Evolutionary conservation across 2,329 filamentous ascomycete genomes (phyloP).

Genomic region (Setomelanomma holmii): DNA sequence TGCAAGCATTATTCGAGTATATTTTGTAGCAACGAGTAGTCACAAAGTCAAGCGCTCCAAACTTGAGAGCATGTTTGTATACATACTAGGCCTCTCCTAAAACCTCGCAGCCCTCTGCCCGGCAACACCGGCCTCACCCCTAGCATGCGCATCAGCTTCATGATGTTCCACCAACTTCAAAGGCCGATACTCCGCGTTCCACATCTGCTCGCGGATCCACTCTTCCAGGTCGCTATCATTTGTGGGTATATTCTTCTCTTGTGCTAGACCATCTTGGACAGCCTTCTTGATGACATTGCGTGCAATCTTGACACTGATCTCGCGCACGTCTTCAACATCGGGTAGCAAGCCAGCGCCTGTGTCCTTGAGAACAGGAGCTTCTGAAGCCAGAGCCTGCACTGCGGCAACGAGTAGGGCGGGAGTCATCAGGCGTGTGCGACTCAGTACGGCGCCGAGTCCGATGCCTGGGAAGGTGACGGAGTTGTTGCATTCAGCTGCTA

Average conservation of each 20-base stretch:
- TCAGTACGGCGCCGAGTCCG: constrained; percentile 78
- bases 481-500: constrained; percentile 84
- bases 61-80: neutral
- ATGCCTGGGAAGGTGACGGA: constrained; percentile 86
- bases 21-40: no score
- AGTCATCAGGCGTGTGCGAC: constrained; percentile 70
- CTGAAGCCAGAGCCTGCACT: constrained; percentile 72
- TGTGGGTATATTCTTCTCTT: constrained; percentile 69
- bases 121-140: constrained; percentile 60
- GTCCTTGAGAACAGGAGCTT: constrained; percentile 74
- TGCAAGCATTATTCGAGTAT: no score
- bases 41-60: no score
- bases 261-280: constrained; percentile 71
- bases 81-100: neutral
- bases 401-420: constrained; percentile 85
- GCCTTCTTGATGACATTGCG: constrained; percentile 76
- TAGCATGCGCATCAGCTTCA: constrained; percentile 64
- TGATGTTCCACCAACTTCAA: constrained; percentile 63
- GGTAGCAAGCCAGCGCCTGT: constrained; percentile 71
- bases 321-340: constrained; percentile 75
- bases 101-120: constrained; percentile 31
- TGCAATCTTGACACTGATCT: constrained; percentile 80
- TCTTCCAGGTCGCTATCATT: constrained; percentile 65
- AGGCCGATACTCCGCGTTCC: constrained; percentile 73
- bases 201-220: constrained; percentile 83